Evolutionary conservation across 2,329 filamentous ascomycete genomes (phyloP), one percentile per base, ranked within the genome.

Genomic region (Epichloe coenophiala): DNA sequence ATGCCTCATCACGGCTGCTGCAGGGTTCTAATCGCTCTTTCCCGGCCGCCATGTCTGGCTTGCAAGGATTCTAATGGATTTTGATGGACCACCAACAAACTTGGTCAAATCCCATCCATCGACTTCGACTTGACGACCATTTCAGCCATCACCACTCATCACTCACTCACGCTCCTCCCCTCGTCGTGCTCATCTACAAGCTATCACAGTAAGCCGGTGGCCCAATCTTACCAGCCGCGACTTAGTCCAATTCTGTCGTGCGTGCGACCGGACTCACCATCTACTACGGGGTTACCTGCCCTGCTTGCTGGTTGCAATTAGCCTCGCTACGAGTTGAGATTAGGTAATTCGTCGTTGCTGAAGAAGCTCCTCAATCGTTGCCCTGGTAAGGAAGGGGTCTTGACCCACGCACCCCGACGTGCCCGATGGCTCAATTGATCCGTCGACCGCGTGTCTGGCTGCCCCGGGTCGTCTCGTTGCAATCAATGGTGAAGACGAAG

Each of bases 1-100:
- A 55, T 53, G 53, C 51, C 48, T 55, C 56, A 66, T 67, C 65
- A 68, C 64, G 54, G 54, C 57, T 4, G 47, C 44, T 44, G 33
- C 65, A 67, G 57, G 65, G 64, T 58, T 61, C 57, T 62, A 62
- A 64, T 66, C 63, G 64, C 63, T 58, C 55, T 57, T 52, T 56
- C 54, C 50, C 52, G 49, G 45, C 31, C 43, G 50, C 53, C 44
- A 39, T 44, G 39, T 42, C 46, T 39, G 45, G 31, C 37, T 38
- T 12, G 45, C 47, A 50, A n/a, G 51, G 47, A 36, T 49, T 23
- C 3, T 31, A 11, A 31, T 17, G 8, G 17, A 39, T 38, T n/a
- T n/a, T 13, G 2, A 19, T 35, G 50, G 37, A 39, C 13, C 41
- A 39, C 35, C 36, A 21, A 19, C 17, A 36, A 45, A 17, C 27